phyloP scores from a whole-genome alignment of 1,139 yeast genomes.

The Hemisphaericaspora lyxosophila region DNA sequence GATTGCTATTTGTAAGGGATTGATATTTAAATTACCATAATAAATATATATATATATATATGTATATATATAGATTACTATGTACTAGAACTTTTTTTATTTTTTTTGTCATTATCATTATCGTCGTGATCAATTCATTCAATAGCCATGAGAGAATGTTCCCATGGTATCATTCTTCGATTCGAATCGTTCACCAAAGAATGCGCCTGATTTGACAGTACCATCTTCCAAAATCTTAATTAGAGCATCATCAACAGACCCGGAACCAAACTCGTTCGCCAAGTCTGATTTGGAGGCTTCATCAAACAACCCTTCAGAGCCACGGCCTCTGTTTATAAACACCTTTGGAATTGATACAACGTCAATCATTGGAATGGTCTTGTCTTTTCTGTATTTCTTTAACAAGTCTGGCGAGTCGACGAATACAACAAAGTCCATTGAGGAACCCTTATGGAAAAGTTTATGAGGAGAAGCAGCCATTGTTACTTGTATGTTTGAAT shows the following conservation, averaged over 20 bases:
- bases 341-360: constrained; percentile 66
- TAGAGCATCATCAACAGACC: constrained; percentile 49
- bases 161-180: constrained; percentile 43
- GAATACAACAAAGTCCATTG: constrained; percentile 64
- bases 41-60: no score
- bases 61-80: no score
- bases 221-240: constrained; percentile 59
- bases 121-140: no score
- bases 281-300: constrained; percentile 70
- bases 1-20: no score
- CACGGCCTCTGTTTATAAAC: constrained; percentile 61
- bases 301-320: constrained; percentile 69
- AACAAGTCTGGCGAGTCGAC: constrained; percentile 54
- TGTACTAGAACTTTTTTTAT: no score
- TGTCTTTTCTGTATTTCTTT: constrained; percentile 47
- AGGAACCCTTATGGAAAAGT: constrained; percentile 65
- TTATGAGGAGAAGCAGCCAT: constrained; percentile 33
- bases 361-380: constrained; percentile 60
- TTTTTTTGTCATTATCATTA: no score
- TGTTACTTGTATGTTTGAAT: constrained; percentile 14
- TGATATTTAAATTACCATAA: no score
- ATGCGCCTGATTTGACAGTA: constrained; percentile 35
- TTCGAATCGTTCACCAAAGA: constrained; percentile 18
- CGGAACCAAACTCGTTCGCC: constrained; percentile 64
- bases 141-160: no score